Evolutionary conservation across 2,329 filamentous ascomycete genomes (phyloP).

Genomic region (Helicocarpus griseus): DNA sequence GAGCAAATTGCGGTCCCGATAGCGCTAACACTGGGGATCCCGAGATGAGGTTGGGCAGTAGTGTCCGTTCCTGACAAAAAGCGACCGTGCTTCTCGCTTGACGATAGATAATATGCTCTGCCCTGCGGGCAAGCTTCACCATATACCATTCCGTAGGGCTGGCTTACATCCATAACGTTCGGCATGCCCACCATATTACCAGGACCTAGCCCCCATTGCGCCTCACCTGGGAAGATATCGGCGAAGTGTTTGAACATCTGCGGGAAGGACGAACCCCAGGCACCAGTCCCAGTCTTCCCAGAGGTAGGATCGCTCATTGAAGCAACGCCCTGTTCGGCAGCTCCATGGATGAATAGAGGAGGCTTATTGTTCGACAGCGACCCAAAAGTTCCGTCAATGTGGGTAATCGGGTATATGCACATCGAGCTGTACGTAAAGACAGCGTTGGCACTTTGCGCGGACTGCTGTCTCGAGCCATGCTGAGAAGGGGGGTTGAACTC

Average conservation of each 20-base stretch:
- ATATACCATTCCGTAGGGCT: constrained; percentile 70
- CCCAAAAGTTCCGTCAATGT: constrained; percentile 68
- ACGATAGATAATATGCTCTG: constrained; percentile 64
- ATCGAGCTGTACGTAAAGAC: constrained; percentile 81
- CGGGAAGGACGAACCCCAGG: constrained; percentile 71
- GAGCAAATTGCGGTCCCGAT: constrained; percentile 62
- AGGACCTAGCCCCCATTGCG: constrained; percentile 67
- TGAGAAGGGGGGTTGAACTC: constrained; percentile 42
- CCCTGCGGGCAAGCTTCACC: constrained; percentile 83
- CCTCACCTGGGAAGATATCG: constrained; percentile 63
- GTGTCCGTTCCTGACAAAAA: constrained; percentile 58
- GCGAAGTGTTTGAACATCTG: constrained; percentile 67
- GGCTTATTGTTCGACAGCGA: constrained; percentile 57
- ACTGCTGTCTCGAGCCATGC: constrained; percentile 44
- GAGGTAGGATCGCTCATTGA: constrained; percentile 69
- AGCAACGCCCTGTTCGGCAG: constrained; percentile 66
- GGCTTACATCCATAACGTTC: constrained; percentile 86
- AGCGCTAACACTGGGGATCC: constrained; percentile 66
- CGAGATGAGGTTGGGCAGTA: constrained; percentile 53
- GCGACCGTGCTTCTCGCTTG: constrained; percentile 64
- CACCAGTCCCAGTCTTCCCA: constrained; percentile 57
- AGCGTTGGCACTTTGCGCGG: constrained; percentile 58
- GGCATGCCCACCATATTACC: constrained; percentile 66
- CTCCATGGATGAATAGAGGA: constrained; percentile 73
- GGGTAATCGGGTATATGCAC: constrained; percentile 66